phyloP scores from a whole-genome alignment of 2,329 filamentous ascomycete genomes.

The Chaetomiaceae sp. region DNA sequence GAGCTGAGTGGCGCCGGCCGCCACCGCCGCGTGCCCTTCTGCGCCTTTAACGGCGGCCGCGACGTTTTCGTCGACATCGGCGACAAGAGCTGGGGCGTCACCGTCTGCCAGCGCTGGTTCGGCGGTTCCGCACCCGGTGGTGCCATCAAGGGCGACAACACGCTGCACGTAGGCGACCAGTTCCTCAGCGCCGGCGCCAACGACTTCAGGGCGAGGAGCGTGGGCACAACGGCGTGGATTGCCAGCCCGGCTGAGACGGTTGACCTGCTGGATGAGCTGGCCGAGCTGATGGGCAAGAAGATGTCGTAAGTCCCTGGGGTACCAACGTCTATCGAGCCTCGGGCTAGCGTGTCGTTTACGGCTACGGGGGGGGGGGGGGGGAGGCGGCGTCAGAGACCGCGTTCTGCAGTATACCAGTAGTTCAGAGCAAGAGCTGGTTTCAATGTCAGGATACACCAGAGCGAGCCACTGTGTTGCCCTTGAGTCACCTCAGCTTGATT shows the following conservation, averaged over 20 bases:
- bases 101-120: constrained; percentile 88
- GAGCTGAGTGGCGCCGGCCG: constrained; percentile 69
- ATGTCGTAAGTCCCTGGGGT: constrained; percentile 19
- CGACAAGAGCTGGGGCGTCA: constrained; percentile 93
- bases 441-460: too few species aligned
- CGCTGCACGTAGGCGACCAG: constrained; percentile 92
- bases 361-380: too few species aligned
- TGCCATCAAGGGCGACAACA: constrained; percentile 65
- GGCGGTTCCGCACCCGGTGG: constrained; percentile 41
- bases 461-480: too few species aligned
- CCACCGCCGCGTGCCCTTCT: constrained; percentile 65
- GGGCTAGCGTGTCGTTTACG: too few species aligned
- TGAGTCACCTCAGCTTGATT: too few species aligned
- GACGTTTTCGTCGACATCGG: constrained; percentile 99
- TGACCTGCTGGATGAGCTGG: constrained; percentile 77
- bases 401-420: too few species aligned
- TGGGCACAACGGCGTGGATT: constrained; percentile 95
- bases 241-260: constrained; percentile 89
- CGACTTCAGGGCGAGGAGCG: constrained; percentile 90
- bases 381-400: too few species aligned
- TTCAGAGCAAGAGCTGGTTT: too few species aligned
- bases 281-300: constrained; percentile 48
- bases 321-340: too few species aligned
- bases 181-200: constrained; percentile 93
- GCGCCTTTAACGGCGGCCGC: constrained; percentile 95